Evolutionary conservation across 768 basidiomycete species (phyloP), one percentile per base, ranked within the genome.

Genomic region (Naganishia friedmannii): DNA sequence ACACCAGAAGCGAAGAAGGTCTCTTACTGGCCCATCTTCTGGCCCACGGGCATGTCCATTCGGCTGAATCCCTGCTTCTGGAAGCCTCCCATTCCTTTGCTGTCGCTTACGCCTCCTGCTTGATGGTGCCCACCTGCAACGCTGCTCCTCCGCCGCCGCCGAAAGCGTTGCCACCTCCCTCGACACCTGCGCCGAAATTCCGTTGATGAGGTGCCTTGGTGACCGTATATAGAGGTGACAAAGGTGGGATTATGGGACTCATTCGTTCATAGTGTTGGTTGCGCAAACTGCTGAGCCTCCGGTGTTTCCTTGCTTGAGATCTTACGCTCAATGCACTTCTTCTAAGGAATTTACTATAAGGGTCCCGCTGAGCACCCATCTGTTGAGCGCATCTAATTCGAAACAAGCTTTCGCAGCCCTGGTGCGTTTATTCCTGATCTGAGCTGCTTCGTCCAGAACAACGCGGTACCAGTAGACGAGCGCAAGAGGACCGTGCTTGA

Each of bases 371-470:
- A 90, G 80, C 72, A 85, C 86, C 90, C 90, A 91, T 46, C 88
- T 84, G 76, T 87, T 85, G 21, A 75, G 83, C 0, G 86, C 73
- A 13, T 83, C 78, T 19, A 91, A 79, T 15, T 86, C 84, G 12
- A 84, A 84, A 17, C 87, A 88, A 87, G 80, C 2, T 87, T 86
- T 89, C 0, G 89, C 89, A 12, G 73, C 73, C 53, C 70, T 66
- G 4, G 76, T 77, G 17, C 63, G 66, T 45, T 72, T 73, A 72
- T 82, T 82, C 42, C 82, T 70, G 65, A 83, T 82, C 51, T 78
- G 74, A 42, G 89, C 89, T 66, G 19, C 77, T 77, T 93, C 91
- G 73, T 93, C 91, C 3, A 89, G 85, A 67, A 92, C 83, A 34
- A 88, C 86, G 9, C 90, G 86, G 75, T 85, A 88, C 83, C 88